These are phyloP conservation scores for Orychophragmus violaceus DNA, from an alignment of 345 rosid species.

Conservation along the genomic window DNA sequence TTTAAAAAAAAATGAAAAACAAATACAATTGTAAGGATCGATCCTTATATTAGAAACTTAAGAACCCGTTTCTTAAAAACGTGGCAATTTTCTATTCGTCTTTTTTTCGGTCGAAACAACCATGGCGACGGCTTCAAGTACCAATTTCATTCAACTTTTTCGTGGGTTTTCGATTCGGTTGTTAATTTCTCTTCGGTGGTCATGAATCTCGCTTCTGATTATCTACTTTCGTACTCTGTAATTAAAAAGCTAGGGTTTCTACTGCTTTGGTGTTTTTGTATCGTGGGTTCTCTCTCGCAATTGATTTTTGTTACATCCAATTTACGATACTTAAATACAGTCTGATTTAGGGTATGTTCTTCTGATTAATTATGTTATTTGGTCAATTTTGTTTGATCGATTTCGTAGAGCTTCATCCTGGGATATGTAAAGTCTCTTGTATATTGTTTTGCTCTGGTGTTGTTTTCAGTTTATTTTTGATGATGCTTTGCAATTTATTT, in stretches of 20 bases:
- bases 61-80: too few species aligned
- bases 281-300: neutral
- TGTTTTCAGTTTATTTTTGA: too few species aligned
- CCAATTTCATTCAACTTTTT: neutral
- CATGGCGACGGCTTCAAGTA: conserved; percentile 34
- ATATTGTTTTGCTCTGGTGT: neutral
- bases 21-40: too few species aligned
- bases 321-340: neutral
- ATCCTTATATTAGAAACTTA: too few species aligned
- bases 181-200: neutral
- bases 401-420: too few species aligned
- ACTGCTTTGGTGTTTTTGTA: neutral
- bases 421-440: neutral
- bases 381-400: neutral
- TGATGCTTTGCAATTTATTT: neutral
- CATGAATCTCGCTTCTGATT: neutral
- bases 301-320: neutral
- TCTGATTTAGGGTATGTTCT: neutral
- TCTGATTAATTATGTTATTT: neutral
- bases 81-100: too few species aligned
- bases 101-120: too few species aligned
- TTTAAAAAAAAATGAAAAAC: too few species aligned
- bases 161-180: neutral
- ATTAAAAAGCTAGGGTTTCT: neutral
- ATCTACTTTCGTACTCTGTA: neutral